Conservation (phyloP, 371 early-diverging fungal genomes). For the Encephalitozoon hellem region DNA sequence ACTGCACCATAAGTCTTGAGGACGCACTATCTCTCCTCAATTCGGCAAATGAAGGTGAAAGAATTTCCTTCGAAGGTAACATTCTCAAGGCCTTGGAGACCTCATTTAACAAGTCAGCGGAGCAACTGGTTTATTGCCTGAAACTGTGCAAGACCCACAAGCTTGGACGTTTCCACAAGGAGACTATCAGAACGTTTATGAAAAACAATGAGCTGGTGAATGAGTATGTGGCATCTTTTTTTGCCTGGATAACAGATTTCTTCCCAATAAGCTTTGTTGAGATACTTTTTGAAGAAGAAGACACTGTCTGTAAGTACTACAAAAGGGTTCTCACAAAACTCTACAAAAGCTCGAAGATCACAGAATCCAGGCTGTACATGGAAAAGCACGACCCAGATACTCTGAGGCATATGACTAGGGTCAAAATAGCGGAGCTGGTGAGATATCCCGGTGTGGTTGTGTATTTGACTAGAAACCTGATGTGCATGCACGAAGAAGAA, state of each 20-base stretch:
- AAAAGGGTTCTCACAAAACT: background rate
- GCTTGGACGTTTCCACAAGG: background rate
- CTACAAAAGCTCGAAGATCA: background rate
- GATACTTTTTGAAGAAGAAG: background rate
- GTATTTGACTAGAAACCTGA: background rate
- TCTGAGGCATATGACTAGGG: background rate
- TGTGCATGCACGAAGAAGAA: background rate
- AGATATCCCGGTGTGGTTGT: background rate
- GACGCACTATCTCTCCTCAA: background rate
- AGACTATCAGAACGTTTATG: background rate
- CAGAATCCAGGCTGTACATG: background rate
- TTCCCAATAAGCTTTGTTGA: slow-evolving; percentile 2
- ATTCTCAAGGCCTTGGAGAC: background rate
- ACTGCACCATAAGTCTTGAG: background rate
- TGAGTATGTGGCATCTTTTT: background rate
- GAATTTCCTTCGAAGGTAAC: background rate
- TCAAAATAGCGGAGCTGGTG: background rate
- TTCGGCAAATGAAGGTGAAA: background rate
- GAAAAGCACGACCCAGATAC: background rate
- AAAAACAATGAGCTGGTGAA: slow-evolving; percentile 4
- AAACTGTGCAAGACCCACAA: background rate
- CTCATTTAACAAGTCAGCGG: background rate
- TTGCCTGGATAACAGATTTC: background rate
- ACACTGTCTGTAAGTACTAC: background rate
- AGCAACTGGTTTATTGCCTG: background rate